Base-by-base conservation (phyloP, 2,329 filamentous ascomycete genomes). In the Phialocephala subalpina region DNA sequence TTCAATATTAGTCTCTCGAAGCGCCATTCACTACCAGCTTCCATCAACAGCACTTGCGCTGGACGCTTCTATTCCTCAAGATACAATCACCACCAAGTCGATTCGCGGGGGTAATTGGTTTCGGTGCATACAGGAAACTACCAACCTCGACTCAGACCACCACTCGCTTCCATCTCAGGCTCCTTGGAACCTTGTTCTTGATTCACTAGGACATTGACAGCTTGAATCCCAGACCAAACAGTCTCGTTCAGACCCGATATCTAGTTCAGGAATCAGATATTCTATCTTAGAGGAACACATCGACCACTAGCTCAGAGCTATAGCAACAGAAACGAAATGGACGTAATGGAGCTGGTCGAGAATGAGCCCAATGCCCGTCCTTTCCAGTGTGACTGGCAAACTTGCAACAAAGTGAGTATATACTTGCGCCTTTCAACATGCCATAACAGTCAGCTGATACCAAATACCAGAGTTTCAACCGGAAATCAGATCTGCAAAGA, bases 401-500 rank as follows among this genome's bases (percentile, higher is more conserved):
- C 80, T 25, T 90, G 87, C 77, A 84, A 81, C 73, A 90, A 90
- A 82, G 87, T 90, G 78, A 65, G 82, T 63, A 58, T 9, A 57
- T 38, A 57, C 20, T 22, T 36, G 20, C 1, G 3, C 14, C 2
- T 25, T 18, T 29, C 22, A n/a, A n/a, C n/a, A 57, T 36, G 33
- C 58, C 8, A 29, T 14, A 5, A 4, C 20, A 49, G n/a, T 55
- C 33, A 62, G 35, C 65, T 68, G 53, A 70, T 60, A 36, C 36
- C 42, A 14, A 47, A 16, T 29, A 55, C 16, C 71, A 91, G 89
- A 89, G 87, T 79, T 92, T 92, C 81, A 91, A 91, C 78, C 84
- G 89, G 73, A 91, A 91, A 77, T 91, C 89, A 20, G 89, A 91
- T 73, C 80, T 92, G 67, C 88, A 90, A 74, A 84, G 89, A 74